Evolutionary conservation across 495 filamentous ascomycete species (phyloP).

Genomic region (Cercophora sp.): DNA sequence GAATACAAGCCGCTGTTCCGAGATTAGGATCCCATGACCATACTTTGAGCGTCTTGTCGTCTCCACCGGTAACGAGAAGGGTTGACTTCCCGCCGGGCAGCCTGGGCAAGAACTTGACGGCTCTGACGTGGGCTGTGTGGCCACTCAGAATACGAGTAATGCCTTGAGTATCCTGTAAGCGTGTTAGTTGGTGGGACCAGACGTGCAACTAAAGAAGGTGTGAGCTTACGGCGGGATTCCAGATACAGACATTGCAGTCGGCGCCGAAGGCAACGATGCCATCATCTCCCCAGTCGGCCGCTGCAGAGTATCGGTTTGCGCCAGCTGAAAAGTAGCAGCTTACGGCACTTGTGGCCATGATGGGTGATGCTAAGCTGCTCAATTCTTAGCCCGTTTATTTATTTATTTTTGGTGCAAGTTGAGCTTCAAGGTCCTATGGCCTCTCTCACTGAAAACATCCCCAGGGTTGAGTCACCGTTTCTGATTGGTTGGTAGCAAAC

Average conservation of each 20-base stretch:
- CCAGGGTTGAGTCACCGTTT: neutral
- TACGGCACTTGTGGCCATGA: no score
- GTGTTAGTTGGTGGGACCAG: no score
- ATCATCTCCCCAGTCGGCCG: constrained; percentile 80
- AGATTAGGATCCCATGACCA: constrained; percentile 52
- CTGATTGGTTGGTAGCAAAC: constrained; percentile 8
- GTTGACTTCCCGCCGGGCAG: constrained; percentile 40
- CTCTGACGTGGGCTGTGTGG: constrained; percentile 78
- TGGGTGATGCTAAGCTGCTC: no score
- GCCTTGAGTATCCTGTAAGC: constrained; percentile 58
- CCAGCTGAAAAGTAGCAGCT: constrained; percentile 81
- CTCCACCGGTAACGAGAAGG: constrained; percentile 73
- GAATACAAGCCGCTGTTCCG: constrained; percentile 33
- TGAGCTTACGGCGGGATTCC: no score
- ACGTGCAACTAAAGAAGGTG: no score
- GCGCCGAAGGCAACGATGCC: constrained; percentile 85
- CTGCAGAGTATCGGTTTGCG: constrained; percentile 83
- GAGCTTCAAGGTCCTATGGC: no score
- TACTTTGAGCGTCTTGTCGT: constrained; percentile 72
- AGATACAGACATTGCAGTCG: constrained; percentile 81
- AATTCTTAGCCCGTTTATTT: no score
- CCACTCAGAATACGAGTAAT: constrained; percentile 69
- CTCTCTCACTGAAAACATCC: constrained; percentile 9
- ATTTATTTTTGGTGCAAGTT: no score
- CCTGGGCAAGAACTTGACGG: constrained; percentile 69